A percentile compares a stretch with the other conserved stretches of the same genome.
phyloP scores from a whole-genome alignment of 495 filamentous ascomycete genomes.

The Penicillium bovifimosum region DNA sequence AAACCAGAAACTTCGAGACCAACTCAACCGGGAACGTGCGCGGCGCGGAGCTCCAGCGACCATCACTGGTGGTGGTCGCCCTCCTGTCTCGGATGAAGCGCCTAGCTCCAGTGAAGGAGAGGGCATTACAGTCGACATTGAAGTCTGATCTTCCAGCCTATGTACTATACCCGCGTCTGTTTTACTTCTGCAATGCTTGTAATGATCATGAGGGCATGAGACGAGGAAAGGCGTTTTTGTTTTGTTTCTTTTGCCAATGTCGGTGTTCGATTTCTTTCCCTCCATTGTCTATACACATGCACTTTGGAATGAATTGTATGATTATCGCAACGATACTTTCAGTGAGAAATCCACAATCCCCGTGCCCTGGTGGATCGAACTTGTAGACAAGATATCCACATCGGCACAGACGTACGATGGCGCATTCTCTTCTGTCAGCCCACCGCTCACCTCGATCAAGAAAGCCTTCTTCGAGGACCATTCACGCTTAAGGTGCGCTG shows the following conservation, averaged over 20 bases:
- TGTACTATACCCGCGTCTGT: conserved; percentile 17
- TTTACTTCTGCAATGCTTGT: conserved; percentile 8
- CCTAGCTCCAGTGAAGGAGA: conserved; percentile 43
- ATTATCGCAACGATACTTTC: conserved; percentile 60
- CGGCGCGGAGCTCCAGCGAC: conserved; percentile 30
- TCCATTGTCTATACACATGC: conserved; percentile 15
- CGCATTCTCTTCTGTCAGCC: conserved; percentile 81
- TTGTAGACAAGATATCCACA: conserved; percentile 92
- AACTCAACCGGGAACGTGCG: conserved; percentile 61
- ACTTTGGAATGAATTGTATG: conserved; percentile 5
- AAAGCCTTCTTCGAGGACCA: conserved; percentile 64
- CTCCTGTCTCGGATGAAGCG: conserved; percentile 23
- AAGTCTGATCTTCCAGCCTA: conserved; percentile 27
- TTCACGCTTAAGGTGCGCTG: conserved; percentile 64
- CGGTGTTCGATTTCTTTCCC: conserved; percentile 6
- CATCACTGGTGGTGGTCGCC: conserved; percentile 11
- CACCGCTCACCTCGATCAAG: conserved; percentile 87
- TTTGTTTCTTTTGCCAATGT: conserved; percentile 3
- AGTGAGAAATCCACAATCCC: conserved; percentile 91
- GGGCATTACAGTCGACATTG: conserved; percentile 42
- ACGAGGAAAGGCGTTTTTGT: conserved; percentile 4
- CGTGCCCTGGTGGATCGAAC: conserved; percentile 93
- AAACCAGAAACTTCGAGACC: conserved; percentile 64
- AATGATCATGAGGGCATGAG: conserved; percentile 22
- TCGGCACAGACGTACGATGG: conserved; percentile 74